Evolutionary conservation across 108 stramenopile species (phyloP).

Genomic region (Ochromonas danica): DNA sequence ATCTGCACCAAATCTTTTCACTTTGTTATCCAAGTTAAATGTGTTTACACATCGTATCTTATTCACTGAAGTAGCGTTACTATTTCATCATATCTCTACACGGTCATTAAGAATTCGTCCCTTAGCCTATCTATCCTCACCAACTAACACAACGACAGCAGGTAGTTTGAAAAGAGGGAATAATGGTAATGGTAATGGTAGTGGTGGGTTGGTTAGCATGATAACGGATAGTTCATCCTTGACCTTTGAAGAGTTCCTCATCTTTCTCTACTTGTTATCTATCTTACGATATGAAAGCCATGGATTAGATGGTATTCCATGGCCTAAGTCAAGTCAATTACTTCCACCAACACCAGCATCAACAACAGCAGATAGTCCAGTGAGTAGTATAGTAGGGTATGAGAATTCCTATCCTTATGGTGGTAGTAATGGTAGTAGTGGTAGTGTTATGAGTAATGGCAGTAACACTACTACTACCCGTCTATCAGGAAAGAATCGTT

Average conservation of each 20-base stretch:
- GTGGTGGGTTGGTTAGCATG: not conserved
- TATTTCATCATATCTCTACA: slow-evolving; percentile 16
- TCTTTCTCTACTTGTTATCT: slow-evolving; percentile 5
- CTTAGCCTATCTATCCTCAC: not conserved
- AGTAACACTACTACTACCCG: too few relatives aligned
- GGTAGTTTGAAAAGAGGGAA: too few relatives aligned
- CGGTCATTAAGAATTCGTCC: not conserved
- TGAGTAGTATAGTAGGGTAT: too few relatives aligned
- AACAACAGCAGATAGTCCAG: too few relatives aligned
- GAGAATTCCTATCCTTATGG: not conserved
- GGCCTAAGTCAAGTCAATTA: not conserved
- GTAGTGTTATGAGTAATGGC: not conserved
- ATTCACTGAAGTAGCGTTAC: not conserved
- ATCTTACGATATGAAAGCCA: not conserved
- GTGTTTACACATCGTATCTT: not conserved
- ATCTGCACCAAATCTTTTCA: slow-evolving; percentile 11
- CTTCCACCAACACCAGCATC: not conserved
- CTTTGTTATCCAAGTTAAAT: slow-evolving; percentile 1
- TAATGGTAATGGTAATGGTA: not conserved
- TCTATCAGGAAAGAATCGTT: too few relatives aligned
- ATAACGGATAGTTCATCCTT: not conserved
- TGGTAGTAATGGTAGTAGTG: not conserved
- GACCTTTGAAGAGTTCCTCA: slow-evolving; percentile 32
- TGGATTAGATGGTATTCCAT: too few relatives aligned
- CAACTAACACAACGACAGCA: not conserved